These are phyloP conservation scores for Gonium pectorale DNA, from an alignment of 139 green algal genomes.

Conservation along the genomic window DNA sequence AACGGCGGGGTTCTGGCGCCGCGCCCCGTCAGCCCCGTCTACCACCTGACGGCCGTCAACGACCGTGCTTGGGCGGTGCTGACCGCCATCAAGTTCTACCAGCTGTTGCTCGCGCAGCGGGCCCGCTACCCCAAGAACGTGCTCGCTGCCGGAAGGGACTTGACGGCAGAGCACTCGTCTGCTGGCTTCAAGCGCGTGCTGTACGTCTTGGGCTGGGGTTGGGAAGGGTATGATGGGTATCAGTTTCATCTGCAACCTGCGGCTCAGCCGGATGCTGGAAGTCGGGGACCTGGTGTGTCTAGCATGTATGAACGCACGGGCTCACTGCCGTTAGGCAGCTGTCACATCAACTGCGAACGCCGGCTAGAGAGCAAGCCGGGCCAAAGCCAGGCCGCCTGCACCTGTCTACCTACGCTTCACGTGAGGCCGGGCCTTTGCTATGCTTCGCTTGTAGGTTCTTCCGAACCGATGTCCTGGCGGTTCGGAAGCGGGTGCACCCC, in stretches of 20 bases:
- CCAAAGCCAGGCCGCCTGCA: too few relatives aligned
- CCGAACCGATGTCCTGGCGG: background rate
- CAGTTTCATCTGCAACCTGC: background rate
- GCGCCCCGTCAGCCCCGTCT: background rate
- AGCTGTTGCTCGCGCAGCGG: slow-evolving; percentile 14
- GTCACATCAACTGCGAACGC: too few relatives aligned
- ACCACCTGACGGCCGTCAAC: background rate
- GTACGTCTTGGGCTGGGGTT: too few relatives aligned
- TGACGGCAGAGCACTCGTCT: background rate
- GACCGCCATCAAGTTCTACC: slow-evolving; percentile 36
- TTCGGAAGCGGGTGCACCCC: slow-evolving; percentile 19
- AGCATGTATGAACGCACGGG: too few relatives aligned
- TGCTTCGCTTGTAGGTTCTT: too few relatives aligned
- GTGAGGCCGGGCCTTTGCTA: too few relatives aligned
- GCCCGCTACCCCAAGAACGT: slow-evolving; percentile 12
- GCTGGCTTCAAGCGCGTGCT: slow-evolving; percentile 14
- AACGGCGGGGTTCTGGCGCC: background rate
- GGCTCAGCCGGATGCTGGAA: background rate
- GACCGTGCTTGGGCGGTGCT: slow-evolving; percentile 3
- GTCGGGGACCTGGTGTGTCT: background rate
- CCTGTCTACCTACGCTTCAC: background rate
- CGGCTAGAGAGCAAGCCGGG: too few relatives aligned
- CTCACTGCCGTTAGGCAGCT: too few relatives aligned
- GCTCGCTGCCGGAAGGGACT: background rate
- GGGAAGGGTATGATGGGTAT: too few relatives aligned